Conservation (phyloP, 306 rosid species). For the Cucurbita maxima region DNA sequence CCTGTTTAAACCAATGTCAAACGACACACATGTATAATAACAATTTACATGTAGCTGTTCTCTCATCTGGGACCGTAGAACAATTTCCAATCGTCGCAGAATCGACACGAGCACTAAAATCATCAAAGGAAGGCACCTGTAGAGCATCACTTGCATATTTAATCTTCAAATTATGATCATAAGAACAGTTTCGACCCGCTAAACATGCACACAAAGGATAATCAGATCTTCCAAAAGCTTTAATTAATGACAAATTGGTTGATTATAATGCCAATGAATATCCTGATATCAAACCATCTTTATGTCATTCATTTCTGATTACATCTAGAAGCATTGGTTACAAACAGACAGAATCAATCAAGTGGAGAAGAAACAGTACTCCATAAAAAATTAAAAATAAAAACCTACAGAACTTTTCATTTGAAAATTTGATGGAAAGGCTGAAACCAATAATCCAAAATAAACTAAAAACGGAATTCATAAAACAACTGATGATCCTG, state of each 20-base stretch:
- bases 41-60: constrained; percentile 13
- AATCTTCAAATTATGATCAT: constrained; percentile 11
- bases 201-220: not conserved
- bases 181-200: constrained; percentile 14
- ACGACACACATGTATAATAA: not conserved
- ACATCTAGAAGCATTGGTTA: not conserved
- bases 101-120: constrained; percentile 3
- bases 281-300: not conserved
- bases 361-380: no score
- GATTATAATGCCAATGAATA: not conserved
- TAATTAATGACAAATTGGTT: not conserved
- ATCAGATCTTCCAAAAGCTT: not conserved
- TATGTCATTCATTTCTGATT: not conserved
- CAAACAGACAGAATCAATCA: not conserved
- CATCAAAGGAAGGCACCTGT: constrained; percentile 3
- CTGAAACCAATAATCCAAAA: not conserved
- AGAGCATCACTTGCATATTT: constrained; percentile 20
- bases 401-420: not conserved
- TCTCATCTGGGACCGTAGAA: constrained; percentile 4
- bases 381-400: not conserved
- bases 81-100: constrained; percentile 4
- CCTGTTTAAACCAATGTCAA: not conserved
- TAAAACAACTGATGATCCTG: not conserved
- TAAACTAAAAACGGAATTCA: not conserved
- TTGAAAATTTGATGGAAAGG: no score